Percentiles rank a stretch among this genome's conserved stretches.
These are phyloP conservation scores for Aspergillus sp. DNA, from an alignment of 2,329 filamentous ascomycete genomes.

Conservation along the genomic window DNA sequence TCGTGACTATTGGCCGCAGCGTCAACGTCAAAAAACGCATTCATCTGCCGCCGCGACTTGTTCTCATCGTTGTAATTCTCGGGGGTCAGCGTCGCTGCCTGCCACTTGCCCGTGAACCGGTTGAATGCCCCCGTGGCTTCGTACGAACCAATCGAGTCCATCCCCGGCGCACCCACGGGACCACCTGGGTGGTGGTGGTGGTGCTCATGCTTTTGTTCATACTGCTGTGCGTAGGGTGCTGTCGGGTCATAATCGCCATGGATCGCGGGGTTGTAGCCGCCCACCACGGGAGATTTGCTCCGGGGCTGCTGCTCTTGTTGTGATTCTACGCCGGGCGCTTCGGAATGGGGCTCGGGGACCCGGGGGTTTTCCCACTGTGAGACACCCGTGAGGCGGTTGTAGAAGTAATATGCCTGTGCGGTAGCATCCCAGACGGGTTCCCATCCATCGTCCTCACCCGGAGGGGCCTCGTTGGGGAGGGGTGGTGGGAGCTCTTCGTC, in stretches of 20 bases:
- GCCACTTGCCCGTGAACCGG: slow-evolving; percentile 81
- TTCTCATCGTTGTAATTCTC: slow-evolving; percentile 82
- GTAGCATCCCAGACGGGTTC: slow-evolving; percentile 69
- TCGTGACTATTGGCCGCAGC: slow-evolving; percentile 87
- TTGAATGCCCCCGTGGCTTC: slow-evolving; percentile 76
- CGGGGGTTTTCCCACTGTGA: slow-evolving; percentile 87
- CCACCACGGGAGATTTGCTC: slow-evolving; percentile 44
- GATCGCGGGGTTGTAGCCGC: slow-evolving; percentile 91
- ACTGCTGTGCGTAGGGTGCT: slow-evolving; percentile 79
- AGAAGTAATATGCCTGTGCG: slow-evolving; percentile 72
- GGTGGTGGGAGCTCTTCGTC: slow-evolving; percentile 42
- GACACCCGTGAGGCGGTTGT: slow-evolving; percentile 70
- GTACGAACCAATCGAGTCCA: slow-evolving; percentile 52
- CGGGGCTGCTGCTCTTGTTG: slow-evolving; percentile 22
- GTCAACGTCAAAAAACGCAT: slow-evolving; percentile 93
- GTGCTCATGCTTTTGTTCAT: slow-evolving; percentile 36
- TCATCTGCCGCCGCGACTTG: slow-evolving; percentile 83
- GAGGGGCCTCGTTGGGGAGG: slow-evolving; percentile 50
- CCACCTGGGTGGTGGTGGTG: slow-evolving; percentile 13
- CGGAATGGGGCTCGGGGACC: slow-evolving; percentile 47
- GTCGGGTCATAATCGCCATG: slow-evolving; percentile 95
- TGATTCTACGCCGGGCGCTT: slow-evolving; percentile 21
- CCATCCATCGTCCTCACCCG: slow-evolving; percentile 66
- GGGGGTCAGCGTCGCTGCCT: slow-evolving; percentile 61
- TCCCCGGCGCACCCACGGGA: slow-evolving; percentile 21